These are phyloP conservation scores for Citrus mangshanensis DNA, from an alignment of 345 rosid genomes.

Conservation along the genomic window DNA sequence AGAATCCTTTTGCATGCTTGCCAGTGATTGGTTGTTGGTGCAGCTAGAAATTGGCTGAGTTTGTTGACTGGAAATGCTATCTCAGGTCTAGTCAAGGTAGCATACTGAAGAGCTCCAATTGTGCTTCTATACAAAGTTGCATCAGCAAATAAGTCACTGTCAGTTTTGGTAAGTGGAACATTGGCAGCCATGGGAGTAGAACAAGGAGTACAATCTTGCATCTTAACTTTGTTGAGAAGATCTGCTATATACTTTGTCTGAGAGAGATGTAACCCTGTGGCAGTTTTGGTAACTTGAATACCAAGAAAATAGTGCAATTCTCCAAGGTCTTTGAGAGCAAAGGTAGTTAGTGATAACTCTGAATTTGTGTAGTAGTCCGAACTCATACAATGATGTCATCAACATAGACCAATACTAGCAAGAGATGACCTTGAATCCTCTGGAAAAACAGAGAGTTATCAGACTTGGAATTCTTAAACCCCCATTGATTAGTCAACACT, in stretches of 20 bases:
- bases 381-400: too few species aligned
- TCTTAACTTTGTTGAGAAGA: fast-evolving
- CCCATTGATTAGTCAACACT: too few species aligned
- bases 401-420: too few species aligned
- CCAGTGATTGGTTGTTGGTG: neutral
- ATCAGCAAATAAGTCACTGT: fast-evolving
- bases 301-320: too few species aligned
- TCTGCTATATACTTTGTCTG: neutral
- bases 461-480: too few species aligned
- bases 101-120: neutral
- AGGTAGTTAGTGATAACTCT: too few species aligned
- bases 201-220: neutral
- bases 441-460: too few species aligned
- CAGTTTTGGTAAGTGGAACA: neutral
- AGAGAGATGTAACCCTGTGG: too few species aligned
- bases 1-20: neutral
- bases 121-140: neutral
- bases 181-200: neutral
- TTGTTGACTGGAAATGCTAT: neutral
- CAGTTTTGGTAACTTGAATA: too few species aligned
- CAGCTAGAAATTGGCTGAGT: neutral
- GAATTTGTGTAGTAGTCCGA: too few species aligned
- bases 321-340: too few species aligned
- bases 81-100: neutral
- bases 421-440: too few species aligned